Evolutionary conservation across 2,329 filamentous ascomycete genomes (phyloP).

Genomic region (Hortaea werneckii): DNA sequence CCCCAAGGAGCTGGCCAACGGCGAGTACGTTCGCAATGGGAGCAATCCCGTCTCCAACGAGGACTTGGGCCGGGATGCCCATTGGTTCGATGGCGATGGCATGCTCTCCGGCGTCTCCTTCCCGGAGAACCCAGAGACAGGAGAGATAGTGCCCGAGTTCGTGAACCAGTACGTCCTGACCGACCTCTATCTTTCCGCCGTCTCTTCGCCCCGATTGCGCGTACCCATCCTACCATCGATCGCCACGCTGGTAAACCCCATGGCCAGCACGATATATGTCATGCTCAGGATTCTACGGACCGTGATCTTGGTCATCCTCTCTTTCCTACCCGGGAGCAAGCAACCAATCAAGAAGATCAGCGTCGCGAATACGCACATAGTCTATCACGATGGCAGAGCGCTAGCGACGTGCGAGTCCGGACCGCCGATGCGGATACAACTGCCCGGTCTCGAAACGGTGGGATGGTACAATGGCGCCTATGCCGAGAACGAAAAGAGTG

Average conservation of each 20-base stretch:
- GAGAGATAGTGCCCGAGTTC: slow-evolving; percentile 48
- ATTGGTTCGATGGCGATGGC: slow-evolving; percentile 68
- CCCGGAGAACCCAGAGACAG: slow-evolving; percentile 30
- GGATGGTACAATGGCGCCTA: slow-evolving; percentile 57
- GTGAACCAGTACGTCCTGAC: slow-evolving; percentile 61
- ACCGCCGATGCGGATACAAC: slow-evolving; percentile 53
- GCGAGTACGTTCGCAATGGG: slow-evolving; percentile 63
- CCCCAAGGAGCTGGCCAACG: slow-evolving; percentile 55
- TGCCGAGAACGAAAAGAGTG: slow-evolving; percentile 40
- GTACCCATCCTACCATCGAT: slow-evolving; percentile 58
- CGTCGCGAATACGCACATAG: slow-evolving; percentile 56
- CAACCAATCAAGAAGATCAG: slow-evolving; percentile 56
- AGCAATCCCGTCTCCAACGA: slow-evolving; percentile 56
- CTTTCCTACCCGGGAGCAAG: slow-evolving; percentile 46
- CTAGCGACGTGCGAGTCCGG: slow-evolving; percentile 63
- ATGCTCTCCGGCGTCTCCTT: slow-evolving; percentile 63
- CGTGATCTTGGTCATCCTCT: slow-evolving; percentile 48
- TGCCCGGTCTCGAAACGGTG: slow-evolving; percentile 56
- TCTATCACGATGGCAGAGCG: slow-evolving; percentile 59
- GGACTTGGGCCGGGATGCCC: slow-evolving; percentile 51
- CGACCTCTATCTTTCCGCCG: slow-evolving; percentile 50
- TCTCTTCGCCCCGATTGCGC: slow-evolving; percentile 37
- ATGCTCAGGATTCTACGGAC: slow-evolving; percentile 46
- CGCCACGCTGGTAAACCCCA: slow-evolving; percentile 51
- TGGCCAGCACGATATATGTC: slow-evolving; percentile 44